phyloP scores from a whole-genome alignment of 1,284 basidiomycete genomes.

The Tremellales sp. region DNA sequence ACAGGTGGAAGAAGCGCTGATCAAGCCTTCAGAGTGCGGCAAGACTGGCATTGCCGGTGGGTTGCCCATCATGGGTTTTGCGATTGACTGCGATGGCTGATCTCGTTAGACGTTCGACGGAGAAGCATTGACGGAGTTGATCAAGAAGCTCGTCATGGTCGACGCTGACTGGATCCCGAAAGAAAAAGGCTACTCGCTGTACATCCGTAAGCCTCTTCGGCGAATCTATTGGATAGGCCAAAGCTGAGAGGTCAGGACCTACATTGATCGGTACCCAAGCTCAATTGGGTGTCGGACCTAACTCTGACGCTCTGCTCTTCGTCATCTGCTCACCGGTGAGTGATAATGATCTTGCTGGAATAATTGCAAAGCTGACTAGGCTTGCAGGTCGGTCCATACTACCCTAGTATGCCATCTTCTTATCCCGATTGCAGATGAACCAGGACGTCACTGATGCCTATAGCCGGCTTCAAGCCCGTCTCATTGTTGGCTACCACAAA shows the following conservation, averaged over 20 bases:
- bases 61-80: conserved; percentile 1
- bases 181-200: conserved; percentile 84
- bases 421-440: neutral
- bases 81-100: too few relatives aligned
- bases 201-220: conserved; percentile 58
- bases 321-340: conserved; percentile 81
- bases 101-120: conserved; percentile 67
- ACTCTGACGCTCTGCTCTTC: conserved; percentile 83
- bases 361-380: conserved; percentile 13
- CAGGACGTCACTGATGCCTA: neutral
- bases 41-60: conserved; percentile 49
- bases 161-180: conserved; percentile 93
- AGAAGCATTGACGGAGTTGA: conserved; percentile 70
- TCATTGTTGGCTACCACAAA: conserved; percentile 86
- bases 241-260: conserved; percentile 41
- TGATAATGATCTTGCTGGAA: neutral
- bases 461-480: conserved; percentile 88
- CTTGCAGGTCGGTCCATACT: conserved; percentile 79
- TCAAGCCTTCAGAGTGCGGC: conserved; percentile 38
- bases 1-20: conserved; percentile 3
- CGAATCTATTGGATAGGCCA: conserved; percentile 4
- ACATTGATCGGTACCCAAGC: conserved; percentile 81
- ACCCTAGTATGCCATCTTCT: conserved; percentile 53
- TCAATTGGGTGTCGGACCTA: conserved; percentile 81
- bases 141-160: conserved; percentile 80